Percentiles rank a stretch among this genome's conserved stretches.
These are phyloP conservation scores for Phytophthora ramorum DNA, from an alignment of 352 stramenopile species.

Conservation along the genomic window DNA sequence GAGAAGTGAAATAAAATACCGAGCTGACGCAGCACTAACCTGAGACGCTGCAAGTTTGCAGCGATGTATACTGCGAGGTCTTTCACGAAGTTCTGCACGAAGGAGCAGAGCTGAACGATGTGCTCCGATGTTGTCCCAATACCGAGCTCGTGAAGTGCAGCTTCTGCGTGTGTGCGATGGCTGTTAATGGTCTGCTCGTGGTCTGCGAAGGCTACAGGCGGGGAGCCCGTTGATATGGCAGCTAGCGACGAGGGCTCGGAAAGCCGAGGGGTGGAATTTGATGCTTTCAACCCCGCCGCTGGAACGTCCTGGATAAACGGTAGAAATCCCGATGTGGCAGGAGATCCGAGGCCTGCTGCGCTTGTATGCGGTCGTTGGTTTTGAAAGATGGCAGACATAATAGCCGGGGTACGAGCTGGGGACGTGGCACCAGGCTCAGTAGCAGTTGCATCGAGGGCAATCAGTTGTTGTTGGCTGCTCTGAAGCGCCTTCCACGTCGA, in stretches of 20 bases:
- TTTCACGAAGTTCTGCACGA: conserved; percentile 34
- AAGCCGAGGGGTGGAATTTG: conserved; percentile 18
- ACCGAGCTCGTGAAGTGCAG: conserved; percentile 14
- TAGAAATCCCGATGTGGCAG: conserved; percentile 13
- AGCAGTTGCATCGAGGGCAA: conserved; percentile 13
- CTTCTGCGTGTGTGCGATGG: conserved; percentile 19
- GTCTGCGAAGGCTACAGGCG: conserved; percentile 6
- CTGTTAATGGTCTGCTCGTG: conserved; percentile 16
- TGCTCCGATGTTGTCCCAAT: conserved; percentile 26
- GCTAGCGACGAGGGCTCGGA: conserved; percentile 1
- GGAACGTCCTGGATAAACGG: conserved; percentile 36
- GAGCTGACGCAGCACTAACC: conserved; percentile 18
- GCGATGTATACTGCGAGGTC: conserved; percentile 32
- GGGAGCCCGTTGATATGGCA: background rate
- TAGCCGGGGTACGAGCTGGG: conserved; percentile 27
- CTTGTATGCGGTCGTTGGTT: conserved; percentile 30
- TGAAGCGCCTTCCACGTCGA: conserved; percentile 48
- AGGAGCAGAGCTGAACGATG: conserved; percentile 33
- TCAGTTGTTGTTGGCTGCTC: conserved; percentile 39
- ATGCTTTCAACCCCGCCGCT: conserved; percentile 14
- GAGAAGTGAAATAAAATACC: background rate
- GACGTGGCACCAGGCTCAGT: conserved; percentile 14
- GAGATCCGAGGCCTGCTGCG: conserved; percentile 4
- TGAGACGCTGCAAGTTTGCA: conserved; percentile 34
- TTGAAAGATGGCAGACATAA: conserved; percentile 37